phyloP scores from a whole-genome alignment of 2,329 filamentous ascomycete species.

The Stachybotrys elegans region DNA sequence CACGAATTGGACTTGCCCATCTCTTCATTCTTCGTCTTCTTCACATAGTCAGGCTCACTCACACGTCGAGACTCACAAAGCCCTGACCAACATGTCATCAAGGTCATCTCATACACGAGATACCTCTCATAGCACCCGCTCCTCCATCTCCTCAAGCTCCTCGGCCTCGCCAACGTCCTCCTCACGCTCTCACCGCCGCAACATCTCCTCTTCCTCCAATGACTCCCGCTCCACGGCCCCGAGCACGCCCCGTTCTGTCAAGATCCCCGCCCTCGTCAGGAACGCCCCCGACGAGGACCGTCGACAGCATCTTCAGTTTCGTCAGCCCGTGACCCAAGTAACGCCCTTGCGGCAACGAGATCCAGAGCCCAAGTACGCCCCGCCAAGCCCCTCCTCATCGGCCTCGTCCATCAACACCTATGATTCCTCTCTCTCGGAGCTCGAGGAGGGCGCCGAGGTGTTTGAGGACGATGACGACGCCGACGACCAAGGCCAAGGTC shows the following conservation, averaged over 20 bases:
- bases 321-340: too few relatives aligned
- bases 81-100: neutral
- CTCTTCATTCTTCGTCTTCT: too few relatives aligned
- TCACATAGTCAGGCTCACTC: neutral
- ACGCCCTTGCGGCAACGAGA: too few relatives aligned
- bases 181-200: neutral
- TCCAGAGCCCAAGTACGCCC: too few relatives aligned
- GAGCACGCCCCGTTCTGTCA: neutral
- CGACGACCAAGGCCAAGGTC: slow-evolving; percentile 20
- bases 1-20: neutral
- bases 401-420: slow-evolving; percentile 70
- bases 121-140: neutral
- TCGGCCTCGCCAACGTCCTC: neutral
- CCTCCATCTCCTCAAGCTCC: neutral
- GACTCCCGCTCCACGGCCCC: neutral
- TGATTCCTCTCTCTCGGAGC: slow-evolving; percentile 57
- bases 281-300: neutral
- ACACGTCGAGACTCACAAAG: neutral
- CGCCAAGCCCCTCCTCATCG: too few relatives aligned
- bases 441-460: slow-evolving; percentile 18
- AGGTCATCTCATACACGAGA: neutral
- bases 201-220: neutral
- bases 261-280: neutral
- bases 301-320: too few relatives aligned
- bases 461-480: slow-evolving; percentile 12